Conservation (phyloP, 2,329 filamentous ascomycete genomes). For the Fusarium sp. region DNA sequence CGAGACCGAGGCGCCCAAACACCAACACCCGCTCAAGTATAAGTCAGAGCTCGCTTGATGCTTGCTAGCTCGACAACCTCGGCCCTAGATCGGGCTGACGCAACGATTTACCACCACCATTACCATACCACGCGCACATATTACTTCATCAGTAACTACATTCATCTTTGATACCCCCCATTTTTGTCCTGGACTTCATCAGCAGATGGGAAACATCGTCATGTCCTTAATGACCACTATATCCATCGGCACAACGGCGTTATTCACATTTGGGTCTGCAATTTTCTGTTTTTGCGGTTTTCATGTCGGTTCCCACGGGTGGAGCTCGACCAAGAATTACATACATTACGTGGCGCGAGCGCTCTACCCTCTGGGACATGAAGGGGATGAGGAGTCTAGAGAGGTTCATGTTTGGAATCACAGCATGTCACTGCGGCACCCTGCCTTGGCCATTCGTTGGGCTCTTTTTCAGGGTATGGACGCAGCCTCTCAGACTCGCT, state of each 20-base stretch:
- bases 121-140: conserved; percentile 43
- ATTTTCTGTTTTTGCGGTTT: conserved; percentile 39
- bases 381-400: neutral
- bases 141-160: conserved; percentile 46
- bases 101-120: conserved; percentile 28
- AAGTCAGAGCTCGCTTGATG: conserved; percentile 11
- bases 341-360: conserved; percentile 20
- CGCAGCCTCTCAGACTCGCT: neutral
- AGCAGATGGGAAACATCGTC: conserved; percentile 44
- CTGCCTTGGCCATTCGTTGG: conserved; percentile 1
- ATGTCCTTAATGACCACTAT: conserved; percentile 47
- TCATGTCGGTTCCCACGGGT: conserved; percentile 26
- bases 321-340: conserved; percentile 21
- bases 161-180: conserved; percentile 54
- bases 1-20: conserved; percentile 56
- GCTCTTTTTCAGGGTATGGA: conserved; percentile 35
- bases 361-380: conserved; percentile 17
- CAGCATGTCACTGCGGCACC: conserved; percentile 1
- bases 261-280: conserved; percentile 41
- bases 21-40: conserved; percentile 44
- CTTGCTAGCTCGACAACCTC: neutral
- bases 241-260: conserved; percentile 47
- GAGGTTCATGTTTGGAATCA: conserved; percentile 23
- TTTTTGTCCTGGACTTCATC: conserved; percentile 42
- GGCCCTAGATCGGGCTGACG: neutral